phyloP scores from a whole-genome alignment of 106 monocot species.

The Acorus calamus region DNA sequence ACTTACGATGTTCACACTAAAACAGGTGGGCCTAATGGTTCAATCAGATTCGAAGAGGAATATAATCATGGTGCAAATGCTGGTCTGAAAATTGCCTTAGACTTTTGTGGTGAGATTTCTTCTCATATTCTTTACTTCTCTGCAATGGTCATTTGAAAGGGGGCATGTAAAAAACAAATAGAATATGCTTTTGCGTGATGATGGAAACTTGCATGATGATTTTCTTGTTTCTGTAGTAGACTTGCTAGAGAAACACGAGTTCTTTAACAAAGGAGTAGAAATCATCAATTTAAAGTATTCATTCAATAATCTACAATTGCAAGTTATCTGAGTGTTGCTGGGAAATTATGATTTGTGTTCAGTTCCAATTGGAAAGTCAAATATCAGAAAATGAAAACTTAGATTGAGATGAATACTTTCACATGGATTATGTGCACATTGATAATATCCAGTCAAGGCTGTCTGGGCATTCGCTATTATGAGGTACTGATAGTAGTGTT shows the following conservation, averaged over 20 bases:
- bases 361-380: too few species aligned
- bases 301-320: too few species aligned
- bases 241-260: background rate
- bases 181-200: too few species aligned
- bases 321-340: too few species aligned
- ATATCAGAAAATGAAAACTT: too few species aligned
- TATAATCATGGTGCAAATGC: conserved; percentile 57
- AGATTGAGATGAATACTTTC: too few species aligned
- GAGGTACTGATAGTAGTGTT: too few species aligned
- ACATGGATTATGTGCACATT: background rate
- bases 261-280: background rate
- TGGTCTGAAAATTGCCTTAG: conserved; percentile 63
- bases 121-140: background rate
- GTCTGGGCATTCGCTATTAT: too few species aligned
- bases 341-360: too few species aligned
- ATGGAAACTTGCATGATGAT: background rate
- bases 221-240: background rate
- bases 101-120: conserved; percentile 29
- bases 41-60: conserved; percentile 62
- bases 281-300: background rate
- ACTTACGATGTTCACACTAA: conserved; percentile 50
- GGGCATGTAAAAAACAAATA: too few species aligned
- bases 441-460: too few species aligned
- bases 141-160: too few species aligned
- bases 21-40: conserved; percentile 70